Evolutionary conservation across 495 filamentous ascomycete genomes (phyloP).

Genomic region (Penicillium tannophilum): DNA sequence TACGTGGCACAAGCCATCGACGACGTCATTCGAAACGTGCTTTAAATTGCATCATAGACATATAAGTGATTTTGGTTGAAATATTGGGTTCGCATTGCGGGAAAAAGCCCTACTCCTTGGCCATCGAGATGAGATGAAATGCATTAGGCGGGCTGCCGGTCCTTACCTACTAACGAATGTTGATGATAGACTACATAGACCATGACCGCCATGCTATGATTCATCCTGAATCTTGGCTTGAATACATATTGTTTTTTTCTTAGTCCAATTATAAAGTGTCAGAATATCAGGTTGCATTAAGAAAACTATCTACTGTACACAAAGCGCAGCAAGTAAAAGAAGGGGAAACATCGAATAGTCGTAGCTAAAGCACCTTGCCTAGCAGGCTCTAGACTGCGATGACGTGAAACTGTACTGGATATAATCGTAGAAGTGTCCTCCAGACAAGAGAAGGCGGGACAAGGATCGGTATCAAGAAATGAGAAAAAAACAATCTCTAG

Average conservation of each 20-base stretch:
- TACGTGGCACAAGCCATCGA: constrained; percentile 53
- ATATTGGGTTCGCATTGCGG: constrained; percentile 4
- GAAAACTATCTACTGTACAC: constrained; percentile 32
- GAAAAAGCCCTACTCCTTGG: neutral
- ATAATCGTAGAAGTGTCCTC: constrained; percentile 23
- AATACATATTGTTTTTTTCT: neutral
- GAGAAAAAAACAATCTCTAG: constrained; percentile 18
- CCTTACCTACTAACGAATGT: constrained; percentile 21
- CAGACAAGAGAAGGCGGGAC: constrained; percentile 1
- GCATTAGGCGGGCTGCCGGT: constrained; percentile 16
- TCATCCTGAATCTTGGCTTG: neutral
- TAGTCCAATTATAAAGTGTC: neutral
- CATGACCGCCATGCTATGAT: constrained; percentile 4
- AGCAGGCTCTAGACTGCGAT: constrained; percentile 14
- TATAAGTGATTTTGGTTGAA: constrained; percentile 3
- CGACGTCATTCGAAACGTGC: constrained; percentile 47
- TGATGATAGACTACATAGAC: constrained; percentile 33
- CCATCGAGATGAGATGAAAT: constrained; percentile 11
- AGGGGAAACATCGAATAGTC: constrained; percentile 12
- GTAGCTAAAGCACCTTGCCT: constrained; percentile 18
- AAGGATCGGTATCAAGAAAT: neutral
- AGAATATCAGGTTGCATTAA: constrained; percentile 22
- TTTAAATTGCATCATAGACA: constrained; percentile 20
- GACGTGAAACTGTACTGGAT: constrained; percentile 25
- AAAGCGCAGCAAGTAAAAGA: constrained; percentile 12